phyloP scores from a whole-genome alignment of 306 rosid genomes.

The Carpinus viminea region DNA sequence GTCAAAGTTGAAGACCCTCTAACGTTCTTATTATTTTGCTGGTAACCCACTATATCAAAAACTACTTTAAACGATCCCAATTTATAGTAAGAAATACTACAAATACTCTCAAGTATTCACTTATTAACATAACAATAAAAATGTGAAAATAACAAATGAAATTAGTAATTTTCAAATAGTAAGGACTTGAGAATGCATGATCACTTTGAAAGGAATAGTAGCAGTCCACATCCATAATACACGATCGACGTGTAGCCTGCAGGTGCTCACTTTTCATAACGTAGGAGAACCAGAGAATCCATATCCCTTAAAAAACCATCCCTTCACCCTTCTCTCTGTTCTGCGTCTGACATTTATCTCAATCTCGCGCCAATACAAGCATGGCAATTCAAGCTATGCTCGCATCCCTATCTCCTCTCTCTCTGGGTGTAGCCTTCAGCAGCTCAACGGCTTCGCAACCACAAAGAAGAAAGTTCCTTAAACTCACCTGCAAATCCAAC shows the following conservation, averaged over 20 bases:
- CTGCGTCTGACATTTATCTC: neutral
- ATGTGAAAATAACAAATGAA: neutral
- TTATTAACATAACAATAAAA: no score
- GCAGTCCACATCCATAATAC: neutral
- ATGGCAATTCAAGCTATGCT: constrained; percentile 24
- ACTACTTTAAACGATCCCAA: no score
- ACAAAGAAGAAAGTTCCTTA: constrained; percentile 37
- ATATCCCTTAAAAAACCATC: constrained; percentile 26
- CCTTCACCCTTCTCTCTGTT: neutral
- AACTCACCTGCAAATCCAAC: constrained; percentile 49
- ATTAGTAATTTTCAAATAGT: no score
- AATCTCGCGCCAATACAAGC: neutral
- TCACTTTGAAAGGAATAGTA: no score
- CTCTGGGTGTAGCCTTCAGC: constrained; percentile 22
- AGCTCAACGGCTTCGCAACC: constrained; percentile 22
- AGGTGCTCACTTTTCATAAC: neutral
- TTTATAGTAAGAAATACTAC: no score
- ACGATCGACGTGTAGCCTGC: neutral
- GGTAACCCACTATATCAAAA: no score
- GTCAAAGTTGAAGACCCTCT: no score
- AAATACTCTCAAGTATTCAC: no score
- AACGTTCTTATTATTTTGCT: no score
- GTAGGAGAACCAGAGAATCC: constrained; percentile 31
- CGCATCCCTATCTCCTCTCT: constrained; percentile 33
- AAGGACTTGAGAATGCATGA: no score